Evolutionary conservation across 2,329 filamentous ascomycete genomes (phyloP).

Genomic region (Sporothrix curviconia): DNA sequence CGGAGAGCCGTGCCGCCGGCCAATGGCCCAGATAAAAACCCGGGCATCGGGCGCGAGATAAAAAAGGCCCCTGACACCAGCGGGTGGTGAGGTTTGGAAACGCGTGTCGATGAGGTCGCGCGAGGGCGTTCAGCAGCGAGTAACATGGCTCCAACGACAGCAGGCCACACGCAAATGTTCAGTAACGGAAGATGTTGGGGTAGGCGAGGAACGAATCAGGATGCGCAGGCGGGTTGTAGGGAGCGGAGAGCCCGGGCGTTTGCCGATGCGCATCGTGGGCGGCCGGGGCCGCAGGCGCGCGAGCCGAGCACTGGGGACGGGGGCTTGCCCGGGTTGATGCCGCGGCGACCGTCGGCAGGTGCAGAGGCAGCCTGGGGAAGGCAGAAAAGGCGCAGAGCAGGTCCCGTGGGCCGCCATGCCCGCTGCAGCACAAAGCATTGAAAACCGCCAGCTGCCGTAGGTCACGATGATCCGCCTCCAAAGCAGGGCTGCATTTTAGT

Average conservation of each 20-base stretch:
- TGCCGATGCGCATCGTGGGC: neutral
- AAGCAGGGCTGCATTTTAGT: no score
- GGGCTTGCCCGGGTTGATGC: conserved; percentile 6
- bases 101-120: conserved; percentile 69
- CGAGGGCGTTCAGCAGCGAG: conserved; percentile 54
- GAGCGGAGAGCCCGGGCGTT: neutral
- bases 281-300: conserved; percentile 6
- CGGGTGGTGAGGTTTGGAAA: conserved; percentile 61
- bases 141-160: conserved; percentile 65
- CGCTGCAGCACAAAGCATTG: conserved; percentile 30
- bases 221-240: conserved; percentile 9
- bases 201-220: conserved; percentile 8
- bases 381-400: conserved; percentile 26
- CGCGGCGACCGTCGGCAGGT: neutral
- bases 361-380: conserved; percentile 10
- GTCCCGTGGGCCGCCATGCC: conserved; percentile 25
- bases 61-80: conserved; percentile 64
- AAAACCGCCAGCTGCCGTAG: conserved; percentile 60
- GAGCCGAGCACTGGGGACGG: neutral
- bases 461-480: conserved; percentile 72
- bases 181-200: conserved; percentile 9
- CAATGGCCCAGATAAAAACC: conserved; percentile 61
- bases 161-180: conserved; percentile 43
- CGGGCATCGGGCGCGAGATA: conserved; percentile 68
- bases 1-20: conserved; percentile 68